Percentiles rank a stretch among this genome's conserved stretches.
phyloP scores from a whole-genome alignment of 768 basidiomycete species.

The Phanerochaete carnosa region DNA sequence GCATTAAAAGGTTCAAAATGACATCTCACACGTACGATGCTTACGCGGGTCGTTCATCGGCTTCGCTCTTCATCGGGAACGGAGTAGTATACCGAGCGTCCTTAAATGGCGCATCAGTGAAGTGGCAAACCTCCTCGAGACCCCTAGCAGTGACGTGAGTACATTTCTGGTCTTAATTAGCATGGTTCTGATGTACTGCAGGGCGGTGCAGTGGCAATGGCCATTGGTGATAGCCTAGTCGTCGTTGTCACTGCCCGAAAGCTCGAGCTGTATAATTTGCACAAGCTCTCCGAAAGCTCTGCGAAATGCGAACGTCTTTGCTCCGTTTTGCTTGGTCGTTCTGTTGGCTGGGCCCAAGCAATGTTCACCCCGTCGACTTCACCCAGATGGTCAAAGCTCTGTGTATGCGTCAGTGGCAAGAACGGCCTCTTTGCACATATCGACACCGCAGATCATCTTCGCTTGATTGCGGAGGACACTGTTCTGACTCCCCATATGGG shows the following conservation, averaged over 20 bases:
- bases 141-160: too few relatives aligned
- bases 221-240: background rate
- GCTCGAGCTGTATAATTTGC: background rate
- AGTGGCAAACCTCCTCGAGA: background rate
- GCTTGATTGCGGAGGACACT: too few relatives aligned
- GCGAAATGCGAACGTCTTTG: background rate
- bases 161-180: background rate
- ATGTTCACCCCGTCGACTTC: too few relatives aligned
- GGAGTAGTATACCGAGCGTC: background rate
- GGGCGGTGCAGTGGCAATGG: background rate
- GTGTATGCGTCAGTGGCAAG: background rate
- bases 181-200: background rate
- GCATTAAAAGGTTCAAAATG: background rate
- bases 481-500: too few relatives aligned
- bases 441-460: background rate
- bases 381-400: background rate
- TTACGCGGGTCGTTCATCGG: background rate
- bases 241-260: background rate
- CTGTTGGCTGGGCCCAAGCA: too few relatives aligned
- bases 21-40: background rate
- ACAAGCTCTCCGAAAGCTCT: background rate
- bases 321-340: background rate
- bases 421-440: background rate
- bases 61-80: background rate
- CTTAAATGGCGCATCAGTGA: background rate